Conservation (phyloP, 345 rosid genomes). For the Hibiscus mutabilis region DNA sequence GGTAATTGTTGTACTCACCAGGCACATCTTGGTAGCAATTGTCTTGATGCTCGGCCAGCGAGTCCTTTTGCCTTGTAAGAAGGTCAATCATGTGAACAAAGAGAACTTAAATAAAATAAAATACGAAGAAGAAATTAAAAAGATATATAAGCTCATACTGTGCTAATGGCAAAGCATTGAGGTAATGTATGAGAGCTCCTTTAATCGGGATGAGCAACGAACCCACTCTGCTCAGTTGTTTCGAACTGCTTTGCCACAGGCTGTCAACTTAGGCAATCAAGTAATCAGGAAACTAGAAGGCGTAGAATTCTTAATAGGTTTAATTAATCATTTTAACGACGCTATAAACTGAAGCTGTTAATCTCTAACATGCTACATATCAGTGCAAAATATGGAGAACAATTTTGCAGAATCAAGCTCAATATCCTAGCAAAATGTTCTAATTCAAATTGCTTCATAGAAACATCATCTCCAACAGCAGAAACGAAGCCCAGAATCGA, state of each 20-base stretch:
- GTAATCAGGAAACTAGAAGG: slow-evolving; percentile 4
- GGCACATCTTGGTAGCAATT: slow-evolving; percentile 12
- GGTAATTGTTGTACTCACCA: slow-evolving; percentile 27
- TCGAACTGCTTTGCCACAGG: slow-evolving; percentile 30
- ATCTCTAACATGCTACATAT: background rate
- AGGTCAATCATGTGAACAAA: slow-evolving; percentile 19
- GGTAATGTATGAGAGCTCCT: slow-evolving; percentile 30
- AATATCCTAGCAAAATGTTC: background rate
- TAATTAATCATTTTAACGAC: background rate
- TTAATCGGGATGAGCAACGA: slow-evolving; percentile 31
- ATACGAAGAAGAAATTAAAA: background rate
- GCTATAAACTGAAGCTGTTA: background rate
- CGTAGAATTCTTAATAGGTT: background rate
- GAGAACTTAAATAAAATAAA: background rate
- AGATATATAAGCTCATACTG: slow-evolving; percentile 12
- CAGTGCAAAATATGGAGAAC: background rate
- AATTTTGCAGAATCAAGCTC: background rate
- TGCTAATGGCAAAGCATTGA: slow-evolving; percentile 25
- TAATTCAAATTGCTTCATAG: background rate
- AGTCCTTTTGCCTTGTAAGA: slow-evolving; percentile 27
- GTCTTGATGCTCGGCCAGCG: slow-evolving; percentile 13
- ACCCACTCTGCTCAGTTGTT: slow-evolving; percentile 23
- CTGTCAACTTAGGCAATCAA: slow-evolving; percentile 26
- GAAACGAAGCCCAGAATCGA: background rate
- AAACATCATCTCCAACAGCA: background rate